Conservation (phyloP, 495 filamentous ascomycete genomes). For the Aspergillus indologenus region DNA sequence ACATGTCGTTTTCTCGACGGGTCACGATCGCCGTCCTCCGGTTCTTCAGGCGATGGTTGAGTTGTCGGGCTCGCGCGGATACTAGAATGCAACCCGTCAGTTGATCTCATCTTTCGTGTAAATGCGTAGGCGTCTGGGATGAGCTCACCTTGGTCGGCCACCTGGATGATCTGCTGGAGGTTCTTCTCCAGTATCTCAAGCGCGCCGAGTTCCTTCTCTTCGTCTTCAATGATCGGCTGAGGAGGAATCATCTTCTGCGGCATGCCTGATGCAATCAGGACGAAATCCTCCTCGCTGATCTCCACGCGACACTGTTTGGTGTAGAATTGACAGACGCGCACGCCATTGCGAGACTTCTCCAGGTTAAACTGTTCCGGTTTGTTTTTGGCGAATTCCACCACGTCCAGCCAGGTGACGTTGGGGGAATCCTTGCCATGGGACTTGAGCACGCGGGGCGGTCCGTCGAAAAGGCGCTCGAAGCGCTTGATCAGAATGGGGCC, state of each 20-base stretch:
- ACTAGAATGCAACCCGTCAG: conserved; percentile 39
- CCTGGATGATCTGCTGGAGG: conserved; percentile 67
- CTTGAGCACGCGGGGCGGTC: conserved; percentile 66
- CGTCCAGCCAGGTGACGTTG: conserved; percentile 74
- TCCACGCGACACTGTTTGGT: conserved; percentile 78
- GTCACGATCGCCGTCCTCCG: conserved; percentile 68
- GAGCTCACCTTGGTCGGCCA: conserved; percentile 72
- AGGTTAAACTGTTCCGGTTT: conserved; percentile 79
- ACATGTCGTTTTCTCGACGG: conserved; percentile 51
- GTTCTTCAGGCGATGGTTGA: conserved; percentile 76
- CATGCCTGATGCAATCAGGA: conserved; percentile 75
- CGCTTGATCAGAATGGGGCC: conserved; percentile 80
- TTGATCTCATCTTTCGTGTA: not conserved
- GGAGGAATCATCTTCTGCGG: conserved; percentile 81
- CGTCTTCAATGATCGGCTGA: conserved; percentile 80
- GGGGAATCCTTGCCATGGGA: conserved; percentile 61
- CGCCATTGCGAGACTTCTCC: conserved; percentile 62
- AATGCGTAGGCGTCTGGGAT: not conserved
- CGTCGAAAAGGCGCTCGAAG: conserved; percentile 83
- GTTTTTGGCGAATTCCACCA: conserved; percentile 77
- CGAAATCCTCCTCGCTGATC: conserved; percentile 83
- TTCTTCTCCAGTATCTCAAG: conserved; percentile 79
- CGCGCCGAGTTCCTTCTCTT: conserved; percentile 78
- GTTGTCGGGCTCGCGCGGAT: conserved; percentile 72
- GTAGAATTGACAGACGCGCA: conserved; percentile 73